Conservation (phyloP, 1,139 yeast species). For the Meyerozyma carpophila region DNA sequence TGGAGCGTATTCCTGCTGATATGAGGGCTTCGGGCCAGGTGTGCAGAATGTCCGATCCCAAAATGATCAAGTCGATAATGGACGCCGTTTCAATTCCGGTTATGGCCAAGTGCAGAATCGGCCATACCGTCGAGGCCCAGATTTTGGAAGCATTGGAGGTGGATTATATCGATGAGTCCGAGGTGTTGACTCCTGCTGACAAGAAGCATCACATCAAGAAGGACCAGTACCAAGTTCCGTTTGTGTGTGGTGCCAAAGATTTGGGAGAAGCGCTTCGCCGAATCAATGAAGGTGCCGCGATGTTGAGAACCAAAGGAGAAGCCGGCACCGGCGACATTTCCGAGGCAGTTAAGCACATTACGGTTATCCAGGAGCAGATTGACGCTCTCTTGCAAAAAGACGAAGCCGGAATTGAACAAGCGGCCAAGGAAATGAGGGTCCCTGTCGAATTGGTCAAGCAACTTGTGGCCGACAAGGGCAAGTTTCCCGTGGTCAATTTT, state of each 20-base stretch:
- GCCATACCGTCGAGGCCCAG: conserved; percentile 83
- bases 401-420: conserved; percentile 39
- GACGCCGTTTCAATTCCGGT: conserved; percentile 69
- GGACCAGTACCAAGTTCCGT: conserved; percentile 62
- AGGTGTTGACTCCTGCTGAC: conserved; percentile 81
- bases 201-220: conserved; percentile 62
- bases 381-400: conserved; percentile 34
- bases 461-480: conserved; percentile 50
- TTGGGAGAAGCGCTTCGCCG: conserved; percentile 83
- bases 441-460: conserved; percentile 49
- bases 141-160: conserved; percentile 67
- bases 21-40: conserved; percentile 82
- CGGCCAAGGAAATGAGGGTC: conserved; percentile 58
- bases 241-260: conserved; percentile 83
- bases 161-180: conserved; percentile 83
- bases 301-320: conserved; percentile 86
- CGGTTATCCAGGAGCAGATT: conserved; percentile 55
- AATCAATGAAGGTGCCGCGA: conserved; percentile 80
- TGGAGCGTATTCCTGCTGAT: conserved; percentile 83
- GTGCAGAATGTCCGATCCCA: conserved; percentile 84
- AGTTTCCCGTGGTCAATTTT: conserved; percentile 79
- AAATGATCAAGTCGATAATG: conserved; percentile 75
- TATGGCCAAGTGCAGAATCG: conserved; percentile 87
- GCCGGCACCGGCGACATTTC: conserved; percentile 89
- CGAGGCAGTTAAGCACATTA: conserved; percentile 78